Percentiles rank a stretch among this genome's conserved stretches.
These are phyloP conservation scores for Mycena rebaudengoi DNA, from an alignment of 768 basidiomycete genomes.

Conservation along the genomic window DNA sequence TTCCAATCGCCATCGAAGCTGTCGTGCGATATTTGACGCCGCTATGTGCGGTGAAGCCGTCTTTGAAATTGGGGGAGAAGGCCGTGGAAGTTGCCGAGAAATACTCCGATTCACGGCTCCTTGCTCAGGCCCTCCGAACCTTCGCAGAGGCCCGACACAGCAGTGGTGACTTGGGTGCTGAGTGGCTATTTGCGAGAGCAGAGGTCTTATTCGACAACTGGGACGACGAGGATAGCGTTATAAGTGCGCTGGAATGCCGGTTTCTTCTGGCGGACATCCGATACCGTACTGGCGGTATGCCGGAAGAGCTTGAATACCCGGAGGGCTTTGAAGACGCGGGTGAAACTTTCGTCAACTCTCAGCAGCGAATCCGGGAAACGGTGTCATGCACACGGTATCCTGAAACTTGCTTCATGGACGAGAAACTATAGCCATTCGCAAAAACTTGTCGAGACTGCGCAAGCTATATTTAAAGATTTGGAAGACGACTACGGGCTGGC, in stretches of 20 bases:
- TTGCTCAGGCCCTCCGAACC: conserved; percentile 5
- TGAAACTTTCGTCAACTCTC: background rate
- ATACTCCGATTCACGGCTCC: background rate
- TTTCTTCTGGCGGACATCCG: background rate
- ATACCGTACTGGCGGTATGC: background rate
- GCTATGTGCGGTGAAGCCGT: conserved; percentile 1
- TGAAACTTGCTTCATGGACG: background rate
- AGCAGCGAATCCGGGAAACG: conserved; percentile 5
- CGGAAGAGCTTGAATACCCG: background rate
- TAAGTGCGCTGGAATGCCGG: conserved; percentile 5
- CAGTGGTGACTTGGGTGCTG: background rate
- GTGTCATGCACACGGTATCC: background rate
- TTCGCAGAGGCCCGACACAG: background rate
- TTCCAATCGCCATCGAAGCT: conserved; percentile 3
- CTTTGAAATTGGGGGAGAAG: background rate
- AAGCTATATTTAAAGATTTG: background rate
- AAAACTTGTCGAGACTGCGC: background rate
- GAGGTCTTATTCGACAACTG: background rate
- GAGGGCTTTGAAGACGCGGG: conserved; percentile 7
- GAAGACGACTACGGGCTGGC: background rate
- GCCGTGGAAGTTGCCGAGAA: conserved; percentile 4
- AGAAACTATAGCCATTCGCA: background rate
- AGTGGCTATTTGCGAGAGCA: background rate
- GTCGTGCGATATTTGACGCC: background rate
- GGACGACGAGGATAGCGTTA: conserved; percentile 1